Evolutionary conservation across 2,329 filamentous ascomycete genomes (phyloP).

Genomic region (Fusarium nodosum): DNA sequence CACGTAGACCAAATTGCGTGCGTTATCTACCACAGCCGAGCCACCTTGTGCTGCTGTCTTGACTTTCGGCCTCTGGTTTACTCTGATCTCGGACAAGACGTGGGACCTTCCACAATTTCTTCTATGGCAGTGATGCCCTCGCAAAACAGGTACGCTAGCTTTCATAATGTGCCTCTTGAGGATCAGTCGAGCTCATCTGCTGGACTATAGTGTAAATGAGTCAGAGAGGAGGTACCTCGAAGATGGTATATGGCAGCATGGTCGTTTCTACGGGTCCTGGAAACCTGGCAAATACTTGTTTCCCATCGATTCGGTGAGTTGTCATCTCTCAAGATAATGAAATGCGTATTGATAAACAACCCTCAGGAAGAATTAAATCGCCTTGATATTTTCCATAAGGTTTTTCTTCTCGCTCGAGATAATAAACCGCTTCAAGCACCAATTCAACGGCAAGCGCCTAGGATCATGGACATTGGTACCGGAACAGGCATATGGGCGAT

Average conservation of each 20-base stretch:
- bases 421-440: slow-evolving; percentile 51
- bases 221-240: slow-evolving; percentile 41
- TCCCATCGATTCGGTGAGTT: slow-evolving; percentile 79
- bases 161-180: neutral
- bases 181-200: slow-evolving; percentile 29
- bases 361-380: slow-evolving; percentile 78
- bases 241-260: slow-evolving; percentile 68
- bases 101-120: slow-evolving; percentile 22
- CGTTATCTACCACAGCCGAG: slow-evolving; percentile 21
- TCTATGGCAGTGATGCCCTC: slow-evolving; percentile 52
- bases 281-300: slow-evolving; percentile 78
- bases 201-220: slow-evolving; percentile 36
- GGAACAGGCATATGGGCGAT: slow-evolving; percentile 95
- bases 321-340: neutral
- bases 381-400: slow-evolving; percentile 85
- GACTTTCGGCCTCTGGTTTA: slow-evolving; percentile 3
- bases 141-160: slow-evolving; percentile 49
- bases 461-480: slow-evolving; percentile 78
- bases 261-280: slow-evolving; percentile 77
- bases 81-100: slow-evolving; percentile 23
- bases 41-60: slow-evolving; percentile 21
- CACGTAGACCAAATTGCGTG: slow-evolving; percentile 14
- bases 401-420: slow-evolving; percentile 76
- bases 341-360: slow-evolving; percentile 28
- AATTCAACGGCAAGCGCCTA: slow-evolving; percentile 41